phyloP scores from a whole-genome alignment of 176 grass and related monocot species.

The Musa acuminata region DNA sequence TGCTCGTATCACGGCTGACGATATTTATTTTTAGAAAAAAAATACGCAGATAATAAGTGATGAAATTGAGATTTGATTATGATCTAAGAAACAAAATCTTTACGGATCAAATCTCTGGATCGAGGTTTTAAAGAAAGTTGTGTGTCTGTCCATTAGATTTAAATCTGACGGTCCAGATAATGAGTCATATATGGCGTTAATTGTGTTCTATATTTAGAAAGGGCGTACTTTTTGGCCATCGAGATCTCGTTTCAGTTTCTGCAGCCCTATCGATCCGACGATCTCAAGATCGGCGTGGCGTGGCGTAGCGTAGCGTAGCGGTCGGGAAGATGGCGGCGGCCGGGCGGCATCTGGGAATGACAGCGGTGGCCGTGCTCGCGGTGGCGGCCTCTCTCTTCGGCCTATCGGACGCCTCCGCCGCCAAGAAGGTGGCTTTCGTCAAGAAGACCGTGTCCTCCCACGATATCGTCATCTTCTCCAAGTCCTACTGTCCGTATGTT shows the following conservation, averaged over 20 bases:
- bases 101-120: too few species aligned
- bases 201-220: too few species aligned
- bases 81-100: too few species aligned
- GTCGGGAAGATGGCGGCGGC: neutral
- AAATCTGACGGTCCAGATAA: too few species aligned
- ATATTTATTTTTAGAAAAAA: too few species aligned
- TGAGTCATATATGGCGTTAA: too few species aligned
- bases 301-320: neutral
- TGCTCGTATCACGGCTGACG: too few species aligned
- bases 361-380: neutral
- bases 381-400: neutral
- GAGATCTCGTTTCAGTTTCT: neutral
- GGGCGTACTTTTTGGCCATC: too few species aligned
- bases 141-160: too few species aligned
- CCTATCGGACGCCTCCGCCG: neutral
- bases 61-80: too few species aligned
- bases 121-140: too few species aligned
- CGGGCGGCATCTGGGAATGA: neutral
- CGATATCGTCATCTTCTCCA: slow-evolving; percentile 77
- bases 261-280: neutral
- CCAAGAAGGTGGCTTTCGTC: slow-evolving; percentile 39
- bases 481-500: slow-evolving; percentile 61
- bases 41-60: too few species aligned
- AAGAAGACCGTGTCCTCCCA: slow-evolving; percentile 49
- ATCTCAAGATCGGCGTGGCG: neutral